A percentile compares a stretch with the other conserved stretches of the same genome.
Conservation (phyloP, 116 monocot species). For the Zostera marina region DNA sequence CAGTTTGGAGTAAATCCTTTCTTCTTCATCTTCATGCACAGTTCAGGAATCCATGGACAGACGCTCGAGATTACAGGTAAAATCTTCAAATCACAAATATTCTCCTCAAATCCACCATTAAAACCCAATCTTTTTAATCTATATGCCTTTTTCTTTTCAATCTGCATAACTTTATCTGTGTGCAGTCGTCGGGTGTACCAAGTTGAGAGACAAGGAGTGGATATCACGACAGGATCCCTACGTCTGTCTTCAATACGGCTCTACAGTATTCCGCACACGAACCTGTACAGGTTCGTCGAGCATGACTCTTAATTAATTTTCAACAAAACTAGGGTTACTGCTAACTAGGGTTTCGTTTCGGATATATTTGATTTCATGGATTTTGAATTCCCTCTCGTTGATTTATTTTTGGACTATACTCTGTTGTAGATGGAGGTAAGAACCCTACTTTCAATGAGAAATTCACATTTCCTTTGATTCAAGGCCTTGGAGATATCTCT, state of each 20-base stretch:
- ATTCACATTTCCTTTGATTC: conserved; percentile 20
- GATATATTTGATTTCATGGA: too few species aligned
- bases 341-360: too few species aligned
- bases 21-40: too few species aligned
- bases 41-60: conserved; percentile 14
- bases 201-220: conserved; percentile 62
- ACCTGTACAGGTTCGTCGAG: conserved; percentile 51
- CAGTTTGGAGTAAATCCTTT: too few species aligned
- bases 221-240: conserved; percentile 77
- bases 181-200: conserved; percentile 35
- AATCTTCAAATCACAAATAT: neutral
- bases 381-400: neutral
- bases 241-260: conserved; percentile 71
- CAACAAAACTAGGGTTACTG: too few species aligned
- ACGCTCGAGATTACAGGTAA: conserved; percentile 22
- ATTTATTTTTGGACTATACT: neutral
- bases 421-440: conserved; percentile 16
- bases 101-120: neutral
- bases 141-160: neutral
- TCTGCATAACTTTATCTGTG: too few species aligned
- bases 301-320: neutral
- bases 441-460: conserved; percentile 28
- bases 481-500: conserved; percentile 52
- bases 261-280: conserved; percentile 53
- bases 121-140: conserved; percentile 1